Conservation (phyloP, 192 early-diverging fungal species). For the Coemansia sp. region DNA sequence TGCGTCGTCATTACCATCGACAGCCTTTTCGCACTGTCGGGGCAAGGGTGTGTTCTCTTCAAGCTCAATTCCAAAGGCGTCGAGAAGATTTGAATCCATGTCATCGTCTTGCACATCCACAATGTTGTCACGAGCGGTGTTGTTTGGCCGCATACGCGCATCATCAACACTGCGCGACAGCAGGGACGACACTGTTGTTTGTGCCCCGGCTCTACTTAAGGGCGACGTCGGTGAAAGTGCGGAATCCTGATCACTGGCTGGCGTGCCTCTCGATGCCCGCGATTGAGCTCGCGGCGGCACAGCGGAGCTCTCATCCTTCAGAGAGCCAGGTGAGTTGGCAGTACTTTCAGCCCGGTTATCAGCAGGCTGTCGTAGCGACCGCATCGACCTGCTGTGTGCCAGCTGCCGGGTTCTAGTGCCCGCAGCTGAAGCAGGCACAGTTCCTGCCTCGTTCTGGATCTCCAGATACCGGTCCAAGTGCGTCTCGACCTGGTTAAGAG, state of each 20-base stretch:
- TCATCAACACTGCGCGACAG: conserved; percentile 6
- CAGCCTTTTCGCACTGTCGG: background rate
- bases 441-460: conserved; percentile 43
- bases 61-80: conserved; percentile 55
- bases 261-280: background rate
- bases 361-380: background rate
- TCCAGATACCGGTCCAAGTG: conserved; percentile 74
- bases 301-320: background rate
- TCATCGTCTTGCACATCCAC: conserved; percentile 18
- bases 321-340: background rate
- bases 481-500: conserved; percentile 71
- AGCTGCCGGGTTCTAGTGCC: background rate
- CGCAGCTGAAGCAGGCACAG: background rate
- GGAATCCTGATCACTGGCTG: background rate
- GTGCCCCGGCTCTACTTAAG: background rate
- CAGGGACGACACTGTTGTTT: background rate
- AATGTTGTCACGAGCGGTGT: background rate
- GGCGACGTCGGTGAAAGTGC: background rate
- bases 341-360: background rate
- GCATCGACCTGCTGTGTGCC: conserved; percentile 7
- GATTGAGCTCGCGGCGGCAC: background rate
- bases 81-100: conserved; percentile 46
- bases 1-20: background rate
- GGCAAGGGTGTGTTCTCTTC: conserved; percentile 17
- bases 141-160: conserved; percentile 4